Conservation (phyloP, 345 rosid species). For the Salix caprea region DNA sequence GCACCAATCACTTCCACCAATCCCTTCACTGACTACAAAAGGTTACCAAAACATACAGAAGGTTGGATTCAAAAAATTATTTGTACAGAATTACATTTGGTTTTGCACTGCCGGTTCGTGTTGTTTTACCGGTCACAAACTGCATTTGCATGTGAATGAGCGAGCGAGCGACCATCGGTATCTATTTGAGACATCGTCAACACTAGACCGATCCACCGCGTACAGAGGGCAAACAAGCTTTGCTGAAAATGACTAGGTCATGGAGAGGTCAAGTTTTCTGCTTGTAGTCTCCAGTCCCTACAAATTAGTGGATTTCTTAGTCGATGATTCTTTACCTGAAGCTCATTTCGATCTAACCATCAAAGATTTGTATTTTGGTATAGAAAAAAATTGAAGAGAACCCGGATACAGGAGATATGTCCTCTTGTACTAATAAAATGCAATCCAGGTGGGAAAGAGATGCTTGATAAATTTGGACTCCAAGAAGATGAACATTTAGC, state of each 20-base stretch:
- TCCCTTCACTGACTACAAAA: no score
- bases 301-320: conserved; percentile 13
- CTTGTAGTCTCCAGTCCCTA: conserved; percentile 1
- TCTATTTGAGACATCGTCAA: neutral
- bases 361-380: neutral
- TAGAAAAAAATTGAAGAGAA: neutral
- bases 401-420: no score
- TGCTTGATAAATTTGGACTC: neutral
- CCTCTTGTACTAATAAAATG: no score
- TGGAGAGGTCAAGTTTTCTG: neutral
- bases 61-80: no score
- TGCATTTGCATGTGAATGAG: neutral
- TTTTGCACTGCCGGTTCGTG: neutral
- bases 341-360: neutral
- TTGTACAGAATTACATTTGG: no score
- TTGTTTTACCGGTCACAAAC: neutral
- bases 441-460: neutral
- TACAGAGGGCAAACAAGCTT: neutral
- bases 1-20: no score
- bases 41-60: no score
- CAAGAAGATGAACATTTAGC: conserved; percentile 9
- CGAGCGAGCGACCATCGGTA: neutral
- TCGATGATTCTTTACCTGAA: neutral
- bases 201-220: conserved; percentile 9
- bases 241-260: conserved; percentile 15